Base-by-base conservation (phyloP, 2,329 filamentous ascomycete genomes). In the Nannizzia gypsea region DNA sequence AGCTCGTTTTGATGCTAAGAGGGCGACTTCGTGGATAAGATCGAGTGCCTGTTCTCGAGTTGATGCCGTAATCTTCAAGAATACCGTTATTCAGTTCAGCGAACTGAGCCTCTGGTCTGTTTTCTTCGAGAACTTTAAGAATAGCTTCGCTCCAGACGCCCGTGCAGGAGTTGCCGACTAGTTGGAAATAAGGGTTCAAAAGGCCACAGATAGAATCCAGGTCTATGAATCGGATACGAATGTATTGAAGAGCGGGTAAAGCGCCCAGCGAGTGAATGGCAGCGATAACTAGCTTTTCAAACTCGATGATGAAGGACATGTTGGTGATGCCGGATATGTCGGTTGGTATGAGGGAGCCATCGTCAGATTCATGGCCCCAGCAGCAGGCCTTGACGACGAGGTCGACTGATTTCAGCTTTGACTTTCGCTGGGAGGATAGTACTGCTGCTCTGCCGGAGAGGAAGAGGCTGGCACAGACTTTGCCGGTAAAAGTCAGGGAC, bases 381-480 rank as follows among this genome's bases (percentile, higher is more conserved):
- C 87, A 90, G 69, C 85, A 87, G 63, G 88, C 88, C 73, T 88
- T 88, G 59, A 90, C 84, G 0, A 85, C 85, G 50, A 90, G 72
- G 66, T 90, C 86, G 22, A 90, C 78, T 1, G 83, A 85, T 71
- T 83, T 83, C 50, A 90, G 78, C 15, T 67, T 69, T 3, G 71
- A 69, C 28, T 64, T 60, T 9, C 63, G 74, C 77, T 15, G 76
- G 73, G 48, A 78, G 71, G 44, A 78, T 71, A 81, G 77, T 34
- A 78, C 77, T 31, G 76, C 72, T 50, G 74, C 73, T n/a, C 79
- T 76, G 3, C 83, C 79, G 36, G 78, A 71, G 52, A 83, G 80
- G 66, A 90, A 90, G 62, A 89, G 83, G n/a, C 76, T 75, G 60
- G 83, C 81, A 67, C 87, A 90, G 22, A 89, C 77, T 60, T 87